phyloP scores from a whole-genome alignment of 2,329 filamentous ascomycete species.

The Talaromyces rugulosus region DNA sequence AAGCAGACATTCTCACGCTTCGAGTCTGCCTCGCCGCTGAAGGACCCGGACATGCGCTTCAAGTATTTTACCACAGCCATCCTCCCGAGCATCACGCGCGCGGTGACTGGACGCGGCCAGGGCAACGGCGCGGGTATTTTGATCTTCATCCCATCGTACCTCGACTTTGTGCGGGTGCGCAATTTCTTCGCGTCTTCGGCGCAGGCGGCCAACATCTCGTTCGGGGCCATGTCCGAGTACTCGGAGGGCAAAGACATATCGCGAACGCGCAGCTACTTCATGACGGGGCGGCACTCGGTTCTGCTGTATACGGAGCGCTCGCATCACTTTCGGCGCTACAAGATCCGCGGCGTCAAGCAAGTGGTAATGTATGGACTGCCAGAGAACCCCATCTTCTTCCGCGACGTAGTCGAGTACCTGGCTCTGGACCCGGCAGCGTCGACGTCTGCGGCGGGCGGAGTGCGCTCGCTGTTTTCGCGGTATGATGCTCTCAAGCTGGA shows the following conservation, averaged over 20 bases:
- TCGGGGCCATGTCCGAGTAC: conserved; percentile 88
- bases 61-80: conserved; percentile 83
- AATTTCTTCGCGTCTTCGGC: conserved; percentile 80
- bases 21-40: conserved; percentile 63
- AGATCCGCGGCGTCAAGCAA: conserved; percentile 72
- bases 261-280: conserved; percentile 81
- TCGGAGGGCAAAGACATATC: conserved; percentile 72
- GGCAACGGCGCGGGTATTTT: conserved; percentile 67
- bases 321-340: conserved; percentile 94
- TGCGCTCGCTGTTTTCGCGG: conserved; percentile 69
- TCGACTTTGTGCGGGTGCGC: conserved; percentile 89
- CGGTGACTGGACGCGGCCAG: conserved; percentile 37
- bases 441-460: conserved; percentile 40
- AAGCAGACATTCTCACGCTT: conserved; percentile 90
- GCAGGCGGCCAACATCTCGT: conserved; percentile 56
- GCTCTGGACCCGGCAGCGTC: conserved; percentile 43
- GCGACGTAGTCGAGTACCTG: conserved; percentile 40
- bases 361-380: conserved; percentile 89
- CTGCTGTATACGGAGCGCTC: conserved; percentile 89
- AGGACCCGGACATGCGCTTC: conserved; percentile 84
- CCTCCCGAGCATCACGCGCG: conserved; percentile 68
- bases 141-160: conserved; percentile 86
- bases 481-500: conserved; percentile 89
- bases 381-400: conserved; percentile 65
- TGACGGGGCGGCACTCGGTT: conserved; percentile 74